phyloP scores from a whole-genome alignment of 2,329 filamentous ascomycete species.

The Hymenoscyphus fraxineus region DNA sequence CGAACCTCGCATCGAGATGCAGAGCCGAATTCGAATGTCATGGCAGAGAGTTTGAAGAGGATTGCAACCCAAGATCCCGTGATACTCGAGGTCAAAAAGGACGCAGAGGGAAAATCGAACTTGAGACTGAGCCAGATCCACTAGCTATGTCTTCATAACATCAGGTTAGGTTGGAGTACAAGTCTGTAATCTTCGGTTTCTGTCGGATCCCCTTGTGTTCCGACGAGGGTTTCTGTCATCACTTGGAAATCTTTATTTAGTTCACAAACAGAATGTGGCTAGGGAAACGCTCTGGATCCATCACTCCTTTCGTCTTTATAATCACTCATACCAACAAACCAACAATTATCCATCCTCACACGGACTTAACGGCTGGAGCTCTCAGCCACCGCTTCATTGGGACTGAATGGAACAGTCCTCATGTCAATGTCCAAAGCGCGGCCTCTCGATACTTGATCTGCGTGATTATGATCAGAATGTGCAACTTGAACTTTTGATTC shows the following conservation, averaged over 20 bases:
- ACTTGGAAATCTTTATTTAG: too few relatives aligned
- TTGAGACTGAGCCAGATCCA: too few relatives aligned
- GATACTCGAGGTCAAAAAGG: too few relatives aligned
- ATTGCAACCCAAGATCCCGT: not conserved
- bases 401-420: not conserved
- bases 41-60: not conserved
- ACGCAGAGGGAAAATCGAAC: too few relatives aligned
- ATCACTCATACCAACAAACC: not conserved
- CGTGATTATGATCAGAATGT: not conserved
- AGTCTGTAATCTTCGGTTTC: too few relatives aligned
- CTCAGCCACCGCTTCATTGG: not conserved
- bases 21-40: not conserved
- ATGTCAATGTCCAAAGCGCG: not conserved
- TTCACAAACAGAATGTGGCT: not conserved
- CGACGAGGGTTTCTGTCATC: too few relatives aligned
- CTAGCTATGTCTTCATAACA: too few relatives aligned
- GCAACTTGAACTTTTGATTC: not conserved
- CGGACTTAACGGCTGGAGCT: not conserved
- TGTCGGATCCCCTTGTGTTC: too few relatives aligned
- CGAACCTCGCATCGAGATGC: not conserved
- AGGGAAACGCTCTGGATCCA: not conserved
- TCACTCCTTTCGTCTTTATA: not conserved
- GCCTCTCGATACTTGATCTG: not conserved
- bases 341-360: not conserved
- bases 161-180: too few relatives aligned